phyloP scores from a whole-genome alignment of 495 filamentous ascomycete genomes.

The Ramalina intermedia region DNA sequence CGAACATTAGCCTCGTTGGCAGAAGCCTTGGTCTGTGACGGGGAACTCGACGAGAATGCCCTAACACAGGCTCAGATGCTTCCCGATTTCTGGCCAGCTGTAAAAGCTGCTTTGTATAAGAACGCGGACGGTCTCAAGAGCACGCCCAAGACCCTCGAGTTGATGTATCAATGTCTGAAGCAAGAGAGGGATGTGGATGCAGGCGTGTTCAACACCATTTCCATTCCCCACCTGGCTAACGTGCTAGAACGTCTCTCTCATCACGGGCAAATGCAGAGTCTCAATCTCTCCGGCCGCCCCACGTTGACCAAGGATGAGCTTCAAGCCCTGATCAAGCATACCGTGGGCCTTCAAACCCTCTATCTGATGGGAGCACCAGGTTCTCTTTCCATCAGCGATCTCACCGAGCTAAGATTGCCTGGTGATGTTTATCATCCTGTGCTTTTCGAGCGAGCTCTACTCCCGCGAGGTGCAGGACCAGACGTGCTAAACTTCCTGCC shows the following conservation, averaged over 20 bases:
- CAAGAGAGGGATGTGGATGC: not conserved
- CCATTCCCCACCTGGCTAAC: not conserved
- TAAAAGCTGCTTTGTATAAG: not conserved
- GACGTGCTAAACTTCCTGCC: too few species aligned
- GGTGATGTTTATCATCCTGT: too few species aligned
- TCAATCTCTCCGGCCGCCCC: not conserved
- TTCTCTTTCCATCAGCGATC: too few species aligned
- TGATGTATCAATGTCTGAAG: not conserved
- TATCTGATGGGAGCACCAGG: too few species aligned
- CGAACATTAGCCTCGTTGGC: not conserved
- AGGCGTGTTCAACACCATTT: not conserved
- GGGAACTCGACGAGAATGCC: not conserved
- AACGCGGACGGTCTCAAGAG: not conserved
- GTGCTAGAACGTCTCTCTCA: not conserved
- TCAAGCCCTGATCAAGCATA: not conserved
- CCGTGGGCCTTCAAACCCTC: too few species aligned
- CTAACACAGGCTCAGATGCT: not conserved
- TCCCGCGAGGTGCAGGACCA: too few species aligned
- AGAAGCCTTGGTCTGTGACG: not conserved
- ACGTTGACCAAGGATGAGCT: not conserved
- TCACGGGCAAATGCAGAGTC: not conserved
- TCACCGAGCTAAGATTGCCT: too few species aligned
- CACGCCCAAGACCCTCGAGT: not conserved
- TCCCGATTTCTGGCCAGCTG: constrained; percentile 3
- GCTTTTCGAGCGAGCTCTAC: too few species aligned